Percentiles rank a stretch among this genome's conserved stretches.
Evolutionary conservation across 2,329 filamentous ascomycete genomes (phyloP).

Genomic region (Curvularia sp.): DNA sequence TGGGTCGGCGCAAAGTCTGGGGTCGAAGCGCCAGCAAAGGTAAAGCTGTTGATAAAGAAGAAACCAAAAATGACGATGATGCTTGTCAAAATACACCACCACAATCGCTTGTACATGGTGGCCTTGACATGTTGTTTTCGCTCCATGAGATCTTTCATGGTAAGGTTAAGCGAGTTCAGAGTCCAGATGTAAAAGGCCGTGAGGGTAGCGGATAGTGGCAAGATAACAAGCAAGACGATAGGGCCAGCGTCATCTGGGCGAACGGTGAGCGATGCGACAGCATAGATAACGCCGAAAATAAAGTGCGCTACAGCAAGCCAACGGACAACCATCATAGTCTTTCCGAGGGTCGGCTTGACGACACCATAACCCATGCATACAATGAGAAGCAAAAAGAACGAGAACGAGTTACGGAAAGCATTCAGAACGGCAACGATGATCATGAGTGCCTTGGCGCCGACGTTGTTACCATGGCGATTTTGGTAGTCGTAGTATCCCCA

Average conservation of each 20-base stretch:
- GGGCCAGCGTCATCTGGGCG: conserved; percentile 89
- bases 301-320: conserved; percentile 93
- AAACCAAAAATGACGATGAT: conserved; percentile 97
- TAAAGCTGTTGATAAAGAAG: conserved; percentile 98
- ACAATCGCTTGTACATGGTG: conserved; percentile 95
- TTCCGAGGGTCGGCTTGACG: conserved; percentile 89
- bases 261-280: conserved; percentile 85
- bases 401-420: conserved; percentile 94
- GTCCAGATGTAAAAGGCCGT: conserved; percentile 99
- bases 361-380: conserved; percentile 99
- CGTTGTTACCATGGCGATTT: conserved; percentile 85
- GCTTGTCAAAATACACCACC: conserved; percentile 94
- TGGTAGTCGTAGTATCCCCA: conserved; percentile 99
- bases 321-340: conserved; percentile 92
- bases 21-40: conserved; percentile 83
- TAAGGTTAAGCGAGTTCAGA: conserved; percentile 89
- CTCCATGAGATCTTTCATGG: conserved; percentile 94
- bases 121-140: conserved; percentile 94
- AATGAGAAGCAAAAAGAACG: conserved; percentile 95
- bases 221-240: conserved; percentile 88
- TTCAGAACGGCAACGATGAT: conserved; percentile 92
- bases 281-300: conserved; percentile 91
- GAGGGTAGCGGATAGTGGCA: conserved; percentile 87
- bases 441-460: conserved; percentile 83
- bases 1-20: conserved; percentile 94